These are phyloP conservation scores for Metschnikowia kunwiensis DNA, from an alignment of 805 yeast species.

Conservation along the genomic window DNA sequence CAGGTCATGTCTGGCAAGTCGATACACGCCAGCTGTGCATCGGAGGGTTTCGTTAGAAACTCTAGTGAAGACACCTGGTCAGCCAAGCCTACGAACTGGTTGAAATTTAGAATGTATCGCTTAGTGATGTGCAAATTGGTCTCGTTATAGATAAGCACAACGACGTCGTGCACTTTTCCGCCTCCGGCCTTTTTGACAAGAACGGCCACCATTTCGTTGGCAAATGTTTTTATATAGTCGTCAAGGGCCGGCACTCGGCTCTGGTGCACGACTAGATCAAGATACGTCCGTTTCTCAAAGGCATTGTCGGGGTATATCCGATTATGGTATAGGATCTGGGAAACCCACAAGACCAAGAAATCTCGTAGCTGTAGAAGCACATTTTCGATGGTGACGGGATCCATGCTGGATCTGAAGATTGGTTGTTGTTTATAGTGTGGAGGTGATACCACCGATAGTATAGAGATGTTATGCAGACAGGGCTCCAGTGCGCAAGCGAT, in stretches of 20 bases:
- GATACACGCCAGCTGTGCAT: conserved; percentile 25
- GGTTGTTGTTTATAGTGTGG: too few species aligned
- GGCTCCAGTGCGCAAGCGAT: too few species aligned
- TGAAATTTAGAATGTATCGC: conserved; percentile 38
- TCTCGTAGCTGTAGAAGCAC: conserved; percentile 42
- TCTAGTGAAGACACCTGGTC: conserved; percentile 15
- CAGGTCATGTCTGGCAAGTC: conserved; percentile 28
- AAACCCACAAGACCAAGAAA: conserved; percentile 48
- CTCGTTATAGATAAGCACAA: conserved; percentile 38
- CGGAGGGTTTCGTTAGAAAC: conserved; percentile 12
- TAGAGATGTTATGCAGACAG: too few species aligned
- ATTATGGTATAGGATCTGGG: conserved; percentile 53
- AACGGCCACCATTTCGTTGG: conserved; percentile 24
- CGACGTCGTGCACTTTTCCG: conserved; percentile 30
- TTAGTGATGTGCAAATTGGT: conserved; percentile 28
- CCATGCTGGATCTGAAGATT: too few species aligned
- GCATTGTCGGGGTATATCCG: conserved; percentile 51
- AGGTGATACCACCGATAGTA: too few species aligned
- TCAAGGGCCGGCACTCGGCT: conserved; percentile 48
- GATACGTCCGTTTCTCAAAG: conserved; percentile 42
- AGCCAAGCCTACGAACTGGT: conserved; percentile 28
- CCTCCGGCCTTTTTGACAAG: conserved; percentile 21
- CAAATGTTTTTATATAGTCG: conserved; percentile 41
- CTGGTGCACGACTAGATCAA: conserved; percentile 41
- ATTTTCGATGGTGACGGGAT: conserved; percentile 24